Evolutionary conservation across 768 basidiomycete genomes (phyloP), one percentile per base, ranked within the genome.

Genomic region (Naematelia aurantialba): DNA sequence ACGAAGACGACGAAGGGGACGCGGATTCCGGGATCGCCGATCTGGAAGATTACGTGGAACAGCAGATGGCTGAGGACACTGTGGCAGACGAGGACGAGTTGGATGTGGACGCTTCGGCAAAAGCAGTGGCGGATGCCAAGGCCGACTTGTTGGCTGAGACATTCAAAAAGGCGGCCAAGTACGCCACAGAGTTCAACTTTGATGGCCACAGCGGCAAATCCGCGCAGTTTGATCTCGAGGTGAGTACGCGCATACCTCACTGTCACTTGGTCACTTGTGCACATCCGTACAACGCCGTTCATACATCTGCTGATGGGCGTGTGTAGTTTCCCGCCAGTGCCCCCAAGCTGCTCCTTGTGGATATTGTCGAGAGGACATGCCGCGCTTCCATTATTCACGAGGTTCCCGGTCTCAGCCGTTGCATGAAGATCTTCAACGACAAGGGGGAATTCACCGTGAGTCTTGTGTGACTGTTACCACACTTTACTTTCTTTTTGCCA

Each of bases 281-380:
- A 11, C 19, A 19, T 17, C 25, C 17, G 24, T 10, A 48, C 49
- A 27, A 48, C 54, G 0, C 26, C 45, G n/a, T n/a, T n/a, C n/a
- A n/a, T n/a, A n/a, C n/a, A n/a, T n/a, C n/a, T n/a, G n/a, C n/a
- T n/a, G n/a, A 42, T 19, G 2, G 17, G 34, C n/a, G n/a, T 45
- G 50, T 52, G n/a, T 61, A 98, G 91, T 93, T 98, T 79, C 80
- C 83, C 11, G 83, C 88, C 45, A 85, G 89, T 68, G 87, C 91
- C 74, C 92, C 92, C 11, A 98, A 98, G 78, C 82, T 99, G 30
- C 81, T 99, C 21, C 82, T 99, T 45, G 91, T 98, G 49, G 94
- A 92, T 48, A 85, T 99, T 61, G 83, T 98, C 57, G 96, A 98
- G 75, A 83, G 87, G 55, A 84, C 87, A 11, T 97, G 93, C 77